Evolutionary conservation across 805 yeast species (phyloP).

Genomic region (Yarrowia sp.): DNA sequence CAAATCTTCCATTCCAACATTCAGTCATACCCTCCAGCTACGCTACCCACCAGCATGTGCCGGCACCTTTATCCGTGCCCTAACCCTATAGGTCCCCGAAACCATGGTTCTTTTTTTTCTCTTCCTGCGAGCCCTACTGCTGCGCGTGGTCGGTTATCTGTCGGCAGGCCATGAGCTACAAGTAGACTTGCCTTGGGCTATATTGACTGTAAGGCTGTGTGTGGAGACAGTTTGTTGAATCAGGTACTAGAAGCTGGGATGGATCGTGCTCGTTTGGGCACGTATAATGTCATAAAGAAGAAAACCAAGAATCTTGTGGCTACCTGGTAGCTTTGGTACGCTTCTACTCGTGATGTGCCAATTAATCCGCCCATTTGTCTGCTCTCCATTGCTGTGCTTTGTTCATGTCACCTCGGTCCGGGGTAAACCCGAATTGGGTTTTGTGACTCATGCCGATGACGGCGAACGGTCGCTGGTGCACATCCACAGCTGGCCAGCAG

Average conservation of each 20-base stretch:
- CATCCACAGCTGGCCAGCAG: no score
- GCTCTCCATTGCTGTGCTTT: background rate
- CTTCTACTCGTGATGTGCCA: no score
- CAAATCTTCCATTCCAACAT: background rate
- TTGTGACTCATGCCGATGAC: constrained; percentile 24
- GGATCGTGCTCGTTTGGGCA: no score
- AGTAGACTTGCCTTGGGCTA: background rate
- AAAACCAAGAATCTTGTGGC: no score
- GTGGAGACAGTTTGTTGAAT: no score
- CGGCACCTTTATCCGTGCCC: constrained; percentile 14
- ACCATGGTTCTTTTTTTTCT: background rate
- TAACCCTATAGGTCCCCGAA: background rate
- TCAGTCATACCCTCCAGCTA: no score
- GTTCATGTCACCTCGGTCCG: constrained; percentile 25
- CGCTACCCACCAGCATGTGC: constrained; percentile 1
- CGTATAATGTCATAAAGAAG: no score
- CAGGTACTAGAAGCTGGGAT: no score
- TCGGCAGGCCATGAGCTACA: constrained; percentile 10
- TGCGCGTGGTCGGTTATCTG: constrained; percentile 8
- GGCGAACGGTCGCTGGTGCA: background rate
- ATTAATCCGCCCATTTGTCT: background rate
- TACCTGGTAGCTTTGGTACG: no score
- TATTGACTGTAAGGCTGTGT: no score
- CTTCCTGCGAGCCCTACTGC: background rate
- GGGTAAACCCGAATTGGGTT: constrained; percentile 24